Percentiles rank a stretch among this genome's conserved stretches.
Conservation (phyloP, 2,329 filamentous ascomycete genomes). For the Penicillium sp. region DNA sequence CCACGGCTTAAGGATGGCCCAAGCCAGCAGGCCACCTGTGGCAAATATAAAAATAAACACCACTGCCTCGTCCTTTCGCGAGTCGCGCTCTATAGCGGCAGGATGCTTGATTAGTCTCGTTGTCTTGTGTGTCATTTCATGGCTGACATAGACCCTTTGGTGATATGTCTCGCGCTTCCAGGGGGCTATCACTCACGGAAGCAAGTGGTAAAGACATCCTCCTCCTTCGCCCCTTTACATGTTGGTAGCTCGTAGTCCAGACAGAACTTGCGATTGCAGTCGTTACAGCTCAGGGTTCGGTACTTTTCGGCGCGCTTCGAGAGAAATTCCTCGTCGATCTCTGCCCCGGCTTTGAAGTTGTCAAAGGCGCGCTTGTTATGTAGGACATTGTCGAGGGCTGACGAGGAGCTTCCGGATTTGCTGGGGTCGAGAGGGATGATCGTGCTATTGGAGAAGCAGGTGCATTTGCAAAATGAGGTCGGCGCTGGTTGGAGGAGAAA, state of each 20-base stretch:
- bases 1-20: conserved; percentile 57
- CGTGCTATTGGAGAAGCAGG: conserved; percentile 62
- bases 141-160: neutral
- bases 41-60: conserved; percentile 63
- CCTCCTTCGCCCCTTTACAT: conserved; percentile 58
- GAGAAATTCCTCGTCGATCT: conserved; percentile 3
- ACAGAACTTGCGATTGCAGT: conserved; percentile 65
- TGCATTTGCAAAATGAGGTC: conserved; percentile 68
- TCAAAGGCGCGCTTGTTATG: conserved; percentile 16
- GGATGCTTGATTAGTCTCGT: conserved; percentile 7
- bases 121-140: neutral
- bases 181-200: conserved; percentile 50
- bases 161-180: neutral
- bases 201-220: conserved; percentile 61
- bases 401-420: conserved; percentile 22
- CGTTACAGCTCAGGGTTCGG: conserved; percentile 53
- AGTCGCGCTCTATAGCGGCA: conserved; percentile 53
- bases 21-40: conserved; percentile 56
- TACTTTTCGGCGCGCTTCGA: conserved; percentile 33
- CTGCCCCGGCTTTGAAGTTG: conserved; percentile 13
- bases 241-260: conserved; percentile 57
- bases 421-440: conserved; percentile 58
- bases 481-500: conserved; percentile 25
- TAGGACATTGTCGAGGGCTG: conserved; percentile 18
- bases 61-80: conserved; percentile 61